A percentile compares a stretch with the other conserved stretches of the same genome.
Conservation (phyloP, 2,329 filamentous ascomycete genomes). For the Botrytis pseudocinerea region DNA sequence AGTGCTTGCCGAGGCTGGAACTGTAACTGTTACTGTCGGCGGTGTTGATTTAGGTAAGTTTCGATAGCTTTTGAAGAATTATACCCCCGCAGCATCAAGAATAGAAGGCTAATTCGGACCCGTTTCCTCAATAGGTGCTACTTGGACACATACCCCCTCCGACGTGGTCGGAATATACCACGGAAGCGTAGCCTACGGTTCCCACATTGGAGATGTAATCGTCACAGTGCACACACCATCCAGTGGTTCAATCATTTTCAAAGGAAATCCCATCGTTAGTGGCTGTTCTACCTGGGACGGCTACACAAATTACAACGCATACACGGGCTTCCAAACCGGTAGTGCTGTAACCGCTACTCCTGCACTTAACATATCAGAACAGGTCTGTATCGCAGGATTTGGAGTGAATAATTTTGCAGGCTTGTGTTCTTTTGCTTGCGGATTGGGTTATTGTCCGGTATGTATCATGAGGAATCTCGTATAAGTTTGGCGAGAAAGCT, state of each 20-base stretch:
- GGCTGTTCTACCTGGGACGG: background rate
- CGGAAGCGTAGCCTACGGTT: conserved; percentile 5
- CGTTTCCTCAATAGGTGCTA: background rate
- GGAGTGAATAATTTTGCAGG: background rate
- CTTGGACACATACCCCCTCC: background rate
- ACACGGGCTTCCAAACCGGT: background rate
- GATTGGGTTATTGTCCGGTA: background rate
- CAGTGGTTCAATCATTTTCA: background rate
- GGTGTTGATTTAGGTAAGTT: background rate
- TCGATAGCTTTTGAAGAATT: background rate
- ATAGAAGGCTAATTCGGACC: background rate
- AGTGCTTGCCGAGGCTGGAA: background rate
- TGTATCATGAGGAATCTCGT: background rate
- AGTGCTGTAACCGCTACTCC: background rate
- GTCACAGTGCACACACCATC: background rate
- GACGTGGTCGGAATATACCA: background rate
- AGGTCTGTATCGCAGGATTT: background rate
- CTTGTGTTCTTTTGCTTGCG: background rate
- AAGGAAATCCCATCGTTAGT: background rate
- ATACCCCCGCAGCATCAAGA: background rate
- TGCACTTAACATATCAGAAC: conserved; percentile 1
- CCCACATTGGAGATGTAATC: background rate
- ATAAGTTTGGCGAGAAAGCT: background rate
- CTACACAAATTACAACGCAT: background rate
- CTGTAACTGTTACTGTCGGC: background rate